Percentiles rank a stretch among this genome's conserved stretches.
phyloP scores from a whole-genome alignment of 345 rosid species.

The Salix viminalis region DNA sequence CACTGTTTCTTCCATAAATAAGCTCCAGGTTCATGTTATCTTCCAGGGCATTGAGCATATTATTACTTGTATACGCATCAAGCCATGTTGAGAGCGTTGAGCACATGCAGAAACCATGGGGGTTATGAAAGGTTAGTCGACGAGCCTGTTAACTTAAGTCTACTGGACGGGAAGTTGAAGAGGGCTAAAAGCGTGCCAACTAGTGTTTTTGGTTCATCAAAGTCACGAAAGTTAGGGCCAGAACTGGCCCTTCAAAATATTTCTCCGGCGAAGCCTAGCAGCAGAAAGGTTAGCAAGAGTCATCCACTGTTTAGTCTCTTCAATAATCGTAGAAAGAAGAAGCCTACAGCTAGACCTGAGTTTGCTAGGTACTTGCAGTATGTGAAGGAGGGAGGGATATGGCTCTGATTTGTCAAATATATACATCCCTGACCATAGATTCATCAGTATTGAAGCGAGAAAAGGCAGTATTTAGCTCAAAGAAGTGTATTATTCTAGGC shows the following conservation, averaged over 20 bases:
- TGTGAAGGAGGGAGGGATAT: conserved; percentile 64
- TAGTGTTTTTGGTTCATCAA: conserved; percentile 23
- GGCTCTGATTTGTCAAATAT: conserved; percentile 32
- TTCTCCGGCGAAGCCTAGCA: conserved; percentile 10
- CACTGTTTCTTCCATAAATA: background rate
- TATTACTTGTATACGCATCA: background rate
- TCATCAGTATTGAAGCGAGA: too few species aligned
- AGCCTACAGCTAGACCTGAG: conserved; percentile 59
- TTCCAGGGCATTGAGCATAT: background rate
- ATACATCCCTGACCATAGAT: too few species aligned
- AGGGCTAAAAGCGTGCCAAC: conserved; percentile 49
- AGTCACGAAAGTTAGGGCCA: background rate
- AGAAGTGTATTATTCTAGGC: too few species aligned
- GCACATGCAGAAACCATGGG: conserved; percentile 41
- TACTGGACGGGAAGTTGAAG: conserved; percentile 31
- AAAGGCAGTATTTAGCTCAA: too few species aligned
- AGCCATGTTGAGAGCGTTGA: conserved; percentile 59
- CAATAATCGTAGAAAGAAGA: conserved; percentile 47
- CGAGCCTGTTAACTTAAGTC: conserved; percentile 22
- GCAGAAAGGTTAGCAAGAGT: conserved; percentile 34
- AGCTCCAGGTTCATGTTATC: background rate
- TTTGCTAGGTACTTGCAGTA: conserved; percentile 66
- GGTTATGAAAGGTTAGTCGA: conserved; percentile 46
- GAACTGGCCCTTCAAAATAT: background rate
- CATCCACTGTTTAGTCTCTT: conserved; percentile 67